Base-by-base conservation (phyloP, 1,139 yeast genomes). In the Magnusiomyces magnusii region DNA sequence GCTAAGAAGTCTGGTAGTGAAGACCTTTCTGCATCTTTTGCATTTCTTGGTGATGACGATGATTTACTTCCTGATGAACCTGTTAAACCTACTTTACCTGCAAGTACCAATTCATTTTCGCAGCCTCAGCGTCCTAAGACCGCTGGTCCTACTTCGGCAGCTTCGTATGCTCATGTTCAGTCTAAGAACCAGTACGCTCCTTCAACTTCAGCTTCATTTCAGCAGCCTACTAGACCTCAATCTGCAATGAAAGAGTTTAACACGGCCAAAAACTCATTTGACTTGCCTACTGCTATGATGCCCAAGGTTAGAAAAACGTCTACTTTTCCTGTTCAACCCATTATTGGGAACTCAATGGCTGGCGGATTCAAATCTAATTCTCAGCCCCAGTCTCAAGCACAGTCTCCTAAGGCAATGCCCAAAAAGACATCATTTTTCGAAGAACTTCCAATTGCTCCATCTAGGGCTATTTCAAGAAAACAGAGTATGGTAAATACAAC, bases 241-340 rank as follows among this genome's bases (percentile, higher is more conserved):
- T 23, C 49, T 44, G 49, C 27, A 44, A 57, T 63, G 15, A 60
- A 61, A 34, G 60, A 65, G 49, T 62, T 59, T 36, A 34, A 60
- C 31, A 53, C 66, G 2, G 58, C 63, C 2, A 61, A 61, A 15
- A 67, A 67, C 54, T 70, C 70, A 15, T 89, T 87, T 68, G 96
- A 89, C 68, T 84, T 89, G 65, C 96, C 96, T 1, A 75, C 80
- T 47, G 84, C 79, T 57, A 72, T 88, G 56, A 74, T 87, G 31
- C 56, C 61, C 2, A 55, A 63, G 25, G 62, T 66, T 50, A 54
- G 62, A 10, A 60, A 53, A 27, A 55, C 57, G 54, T 24, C 55
- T 13, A 24, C 49, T 41, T 27, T 59, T 44, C 21, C 55, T 25
- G 13, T 47, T 58, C 23, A 53, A 59, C 51, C 60, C 3, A 53